Evolutionary conservation across 495 filamentous ascomycete genomes (phyloP), one percentile per base, ranked within the genome.

Genomic region (Talaromyces thailandensis): DNA sequence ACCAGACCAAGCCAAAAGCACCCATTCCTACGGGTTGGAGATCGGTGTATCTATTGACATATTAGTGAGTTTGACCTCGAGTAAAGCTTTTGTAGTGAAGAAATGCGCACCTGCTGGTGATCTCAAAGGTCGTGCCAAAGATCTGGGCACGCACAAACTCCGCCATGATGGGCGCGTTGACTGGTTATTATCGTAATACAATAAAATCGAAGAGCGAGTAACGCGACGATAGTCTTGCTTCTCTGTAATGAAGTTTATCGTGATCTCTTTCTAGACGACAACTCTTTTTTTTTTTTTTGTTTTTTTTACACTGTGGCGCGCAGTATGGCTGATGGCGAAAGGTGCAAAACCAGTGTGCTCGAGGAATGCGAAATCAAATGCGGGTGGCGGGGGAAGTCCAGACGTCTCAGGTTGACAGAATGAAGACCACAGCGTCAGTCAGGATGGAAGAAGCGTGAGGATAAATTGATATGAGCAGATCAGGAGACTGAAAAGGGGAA

Each of bases 101-200:
- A 62, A 37, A 52, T 53, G 63, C 79, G 68, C 84, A 96, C 93
- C 94, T 88, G 81, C 93, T 97, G 64, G 94, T 98, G 78, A 98
- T 98, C 84, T 98, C 94, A 70, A 98, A 98, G 65, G 94, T 97
- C 58, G 95, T 98, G 74, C 94, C 95, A 72, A 98, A 98, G 75
- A 98, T 98, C 86, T 96, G 92, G 70, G 94, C 93, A 74, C 94
- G 90, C 69, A 98, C 92, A 79, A 98, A 98, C 86, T 98, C 94
- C 72, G 93, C 93, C 93, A 97, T 96, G 67, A 70, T 82, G 74
- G 70, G 68, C 65, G 66, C 68, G 58, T 26, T 48, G 58, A 23
- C 31, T 9, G 26, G 29, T 26, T 25, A 18, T 55, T 55, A 4
- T 55, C n/a, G 51, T 48, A 21, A 21, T 40, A 40, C n/a, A 23